A percentile compares a stretch with the other conserved stretches of the same genome.
Evolutionary conservation across 306 rosid genomes (phyloP).

Genomic region (Quercus ilex): DNA sequence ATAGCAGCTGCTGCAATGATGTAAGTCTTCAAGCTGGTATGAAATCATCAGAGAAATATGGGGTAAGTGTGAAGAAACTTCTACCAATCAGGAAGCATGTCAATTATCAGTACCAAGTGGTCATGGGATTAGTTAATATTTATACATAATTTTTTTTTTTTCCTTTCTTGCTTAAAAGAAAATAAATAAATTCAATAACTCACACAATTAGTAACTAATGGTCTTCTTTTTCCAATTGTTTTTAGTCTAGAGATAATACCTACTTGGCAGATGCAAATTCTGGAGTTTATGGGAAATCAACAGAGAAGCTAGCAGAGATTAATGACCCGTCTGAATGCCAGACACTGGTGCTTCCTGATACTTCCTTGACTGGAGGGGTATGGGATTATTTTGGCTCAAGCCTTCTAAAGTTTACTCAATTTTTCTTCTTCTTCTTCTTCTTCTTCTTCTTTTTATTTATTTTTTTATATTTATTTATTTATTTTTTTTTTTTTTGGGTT

Average conservation of each 20-base stretch:
- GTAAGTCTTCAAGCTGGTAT: not conserved
- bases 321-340: slow-evolving; percentile 14
- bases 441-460: too few species aligned
- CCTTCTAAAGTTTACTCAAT: not conserved
- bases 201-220: not conserved
- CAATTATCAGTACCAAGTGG: not conserved
- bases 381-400: not conserved
- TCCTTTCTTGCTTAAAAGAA: not conserved
- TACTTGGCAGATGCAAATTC: not conserved
- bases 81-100: not conserved
- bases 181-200: not conserved
- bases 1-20: slow-evolving; percentile 9
- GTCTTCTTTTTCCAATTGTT: not conserved
- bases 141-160: not conserved
- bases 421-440: not conserved
- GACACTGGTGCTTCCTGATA: slow-evolving; percentile 7
- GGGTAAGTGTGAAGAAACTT: not conserved
- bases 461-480: too few species aligned
- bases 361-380: slow-evolving; percentile 3
- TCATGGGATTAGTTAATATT: not conserved
- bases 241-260: not conserved
- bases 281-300: slow-evolving; percentile 2
- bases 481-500: too few species aligned
- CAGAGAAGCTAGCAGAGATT: slow-evolving; percentile 1
- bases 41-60: not conserved